These are phyloP conservation scores for Chaetomium strumarium DNA, from an alignment of 2,329 filamentous ascomycete species.

Conservation along the genomic window DNA sequence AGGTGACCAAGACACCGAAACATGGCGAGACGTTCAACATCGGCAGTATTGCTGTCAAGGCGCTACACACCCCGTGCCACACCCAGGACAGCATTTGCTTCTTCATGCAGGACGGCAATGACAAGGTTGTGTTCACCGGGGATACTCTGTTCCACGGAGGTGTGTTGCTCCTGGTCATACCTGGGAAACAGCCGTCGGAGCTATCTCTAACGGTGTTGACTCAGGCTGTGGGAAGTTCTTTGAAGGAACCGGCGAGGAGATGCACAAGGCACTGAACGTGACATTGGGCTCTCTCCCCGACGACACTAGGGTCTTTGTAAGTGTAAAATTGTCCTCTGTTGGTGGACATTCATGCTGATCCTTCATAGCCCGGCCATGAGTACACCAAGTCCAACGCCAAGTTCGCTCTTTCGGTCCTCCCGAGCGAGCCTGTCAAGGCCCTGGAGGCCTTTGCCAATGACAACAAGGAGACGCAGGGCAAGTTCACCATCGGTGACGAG, in stretches of 20 bases:
- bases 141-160: slow-evolving; percentile 94
- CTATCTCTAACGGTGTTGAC: not conserved
- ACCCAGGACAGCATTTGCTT: slow-evolving; percentile 98
- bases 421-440: slow-evolving; percentile 69
- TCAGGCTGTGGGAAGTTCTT: slow-evolving; percentile 92
- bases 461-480: slow-evolving; percentile 85
- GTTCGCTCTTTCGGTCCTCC: slow-evolving; percentile 71
- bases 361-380: slow-evolving; percentile 71
- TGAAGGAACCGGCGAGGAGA: slow-evolving; percentile 81
- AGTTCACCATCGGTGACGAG: slow-evolving; percentile 95
- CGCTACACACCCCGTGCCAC: slow-evolving; percentile 94
- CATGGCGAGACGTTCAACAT: slow-evolving; percentile 76
- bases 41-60: slow-evolving; percentile 75
- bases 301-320: slow-evolving; percentile 84
- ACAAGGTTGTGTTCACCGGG: slow-evolving; percentile 83
- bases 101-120: slow-evolving; percentile 72
- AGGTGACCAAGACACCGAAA: slow-evolving; percentile 69
- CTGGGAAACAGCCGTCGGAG: not conserved
- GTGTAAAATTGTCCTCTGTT: slow-evolving; percentile 26
- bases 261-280: slow-evolving; percentile 89
- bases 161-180: slow-evolving; percentile 30
- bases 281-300: slow-evolving; percentile 74
- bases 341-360: not conserved
- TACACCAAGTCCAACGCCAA: slow-evolving; percentile 97
- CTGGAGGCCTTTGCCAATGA: slow-evolving; percentile 69